Evolutionary conservation across 2,329 filamentous ascomycete species (phyloP), one percentile per base, ranked within the genome.

Genomic region (Penicillium vulpinum): DNA sequence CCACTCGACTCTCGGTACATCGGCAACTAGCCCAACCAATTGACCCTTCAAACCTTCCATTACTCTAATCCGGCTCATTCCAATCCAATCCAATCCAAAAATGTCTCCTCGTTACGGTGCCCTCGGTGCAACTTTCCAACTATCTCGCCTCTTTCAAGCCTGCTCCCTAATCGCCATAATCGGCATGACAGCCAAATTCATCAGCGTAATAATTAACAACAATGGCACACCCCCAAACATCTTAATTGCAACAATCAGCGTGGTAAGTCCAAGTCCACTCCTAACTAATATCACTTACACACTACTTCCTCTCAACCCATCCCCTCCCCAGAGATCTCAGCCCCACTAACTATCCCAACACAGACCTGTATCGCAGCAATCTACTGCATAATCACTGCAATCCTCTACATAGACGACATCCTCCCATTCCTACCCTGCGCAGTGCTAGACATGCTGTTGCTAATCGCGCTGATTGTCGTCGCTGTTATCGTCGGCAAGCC

Each of bases 111-210:
- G 64, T 43, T 88, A 86, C 73, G 88, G 90, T 67, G 88, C 88
- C 72, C 78, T 94, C 64, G 91, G 89, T 73, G 85, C 88, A 66
- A 89, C 88, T 65, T 96, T 95, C 78, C 86, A 90, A 57, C 79
- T 86, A 63, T 84, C 88, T 64, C 88, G 92, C 46, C 81, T 83
- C 56, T 81, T 92, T 64, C 87, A 95, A 72, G 81, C 85, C 58
- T 76, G 89, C 61, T 85, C 85, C 26, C 87, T 96, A 70, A 80
- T 94, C 56, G 80, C 87, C 57, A 86, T 94, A 63, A 88, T 96
- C 62, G 91, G 91, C 44, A 85, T 96, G 73, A 86, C 86, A 0
- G 85, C 88, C 68, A 91, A 92, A 75, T 95, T 96, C 75, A 87
- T 96, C 67, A 82, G 86, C 24, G 83, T 90, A 65, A 91, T 95